Conservation (phyloP, 495 filamentous ascomycete genomes). For the Penicilliopsis zonata region DNA sequence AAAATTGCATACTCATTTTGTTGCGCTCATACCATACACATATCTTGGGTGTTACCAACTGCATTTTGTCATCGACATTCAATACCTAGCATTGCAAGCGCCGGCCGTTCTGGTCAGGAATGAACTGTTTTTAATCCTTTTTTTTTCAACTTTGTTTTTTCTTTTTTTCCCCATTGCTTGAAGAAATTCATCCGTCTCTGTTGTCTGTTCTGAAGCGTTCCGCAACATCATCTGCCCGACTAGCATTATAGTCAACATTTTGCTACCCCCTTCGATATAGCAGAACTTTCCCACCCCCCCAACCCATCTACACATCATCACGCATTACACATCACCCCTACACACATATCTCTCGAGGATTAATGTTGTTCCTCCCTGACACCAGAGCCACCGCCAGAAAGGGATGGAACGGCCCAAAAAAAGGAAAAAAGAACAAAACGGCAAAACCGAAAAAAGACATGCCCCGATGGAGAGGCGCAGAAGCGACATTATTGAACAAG, state of each 20-base stretch:
- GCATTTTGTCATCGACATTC: slow-evolving; percentile 25
- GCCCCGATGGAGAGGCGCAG: neutral
- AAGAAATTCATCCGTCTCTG: too few relatives aligned
- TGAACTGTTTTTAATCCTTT: slow-evolving; percentile 21
- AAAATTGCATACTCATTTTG: slow-evolving; percentile 36
- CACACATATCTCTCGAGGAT: too few relatives aligned
- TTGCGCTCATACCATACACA: slow-evolving; percentile 14
- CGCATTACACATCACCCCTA: too few relatives aligned
- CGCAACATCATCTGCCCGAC: slow-evolving; percentile 1
- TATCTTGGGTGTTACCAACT: slow-evolving; percentile 24
- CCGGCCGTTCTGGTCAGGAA: slow-evolving; percentile 33
- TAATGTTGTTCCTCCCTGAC: too few relatives aligned
- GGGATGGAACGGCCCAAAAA: slow-evolving; percentile 8
- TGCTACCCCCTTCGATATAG: slow-evolving; percentile 3
- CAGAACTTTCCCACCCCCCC: neutral
- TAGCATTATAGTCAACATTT: neutral
- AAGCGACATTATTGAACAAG: too few relatives aligned
- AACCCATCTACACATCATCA: too few relatives aligned
- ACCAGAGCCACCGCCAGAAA: slow-evolving; percentile 1
- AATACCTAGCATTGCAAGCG: slow-evolving; percentile 41
- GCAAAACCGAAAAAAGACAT: neutral
- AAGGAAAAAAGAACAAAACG: neutral
- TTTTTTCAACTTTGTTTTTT: slow-evolving; percentile 8
- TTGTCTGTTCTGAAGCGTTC: slow-evolving; percentile 4
- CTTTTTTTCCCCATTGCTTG: slow-evolving; percentile 4